Base-by-base conservation (phyloP, 768 basidiomycete species). In the Termitomyces sp. region DNA sequence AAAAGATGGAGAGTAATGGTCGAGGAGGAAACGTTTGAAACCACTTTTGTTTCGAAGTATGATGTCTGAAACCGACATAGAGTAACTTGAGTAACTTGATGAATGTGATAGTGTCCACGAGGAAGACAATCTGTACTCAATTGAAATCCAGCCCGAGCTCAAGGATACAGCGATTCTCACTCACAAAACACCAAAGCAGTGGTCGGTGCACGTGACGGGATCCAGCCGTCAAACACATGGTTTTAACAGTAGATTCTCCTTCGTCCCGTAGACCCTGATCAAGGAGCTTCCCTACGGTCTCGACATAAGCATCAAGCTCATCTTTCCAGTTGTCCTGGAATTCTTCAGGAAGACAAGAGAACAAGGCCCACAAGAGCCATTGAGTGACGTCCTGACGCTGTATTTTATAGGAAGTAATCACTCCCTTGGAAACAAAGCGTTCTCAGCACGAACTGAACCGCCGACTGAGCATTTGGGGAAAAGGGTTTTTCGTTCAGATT, bases 321-420 rank as follows among this genome's bases (percentile, higher is more conserved):
- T 81, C 81, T 14, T 69, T 63, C 77, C 81, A 82, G 47, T 74
- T 72, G 4, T 59, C 59, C 21, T 60, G 53, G 4, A 60, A 45
- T 10, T 70, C 63, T 5, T 70, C 64, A 29, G 68, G 64, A n/a
- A 5, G 75, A 3, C 73, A 67, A 1, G 78, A 78, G 64, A 86
- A 87, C 23, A 87, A 58, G 0, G 83, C 81, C 85, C 85, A 88
- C n/a, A n/a, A n/a, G n/a, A n/a, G n/a, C n/a, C n/a, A n/a, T n/a
- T n/a, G n/a, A n/a, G n/a, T n/a, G n/a, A n/a, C n/a, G n/a, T n/a
- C 6, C 17, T 79, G 74, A 19, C 75, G 75, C 49, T 71, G 74
- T 51, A 82, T 31, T n/a, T 63, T 35, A 12, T 35, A 16, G 70
- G 71, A 7, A 75, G 66, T 66, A 87, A 87, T 84, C 86, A 89